phyloP scores from a whole-genome alignment of 2,329 filamentous ascomycete genomes.

The Periconia sp. region DNA sequence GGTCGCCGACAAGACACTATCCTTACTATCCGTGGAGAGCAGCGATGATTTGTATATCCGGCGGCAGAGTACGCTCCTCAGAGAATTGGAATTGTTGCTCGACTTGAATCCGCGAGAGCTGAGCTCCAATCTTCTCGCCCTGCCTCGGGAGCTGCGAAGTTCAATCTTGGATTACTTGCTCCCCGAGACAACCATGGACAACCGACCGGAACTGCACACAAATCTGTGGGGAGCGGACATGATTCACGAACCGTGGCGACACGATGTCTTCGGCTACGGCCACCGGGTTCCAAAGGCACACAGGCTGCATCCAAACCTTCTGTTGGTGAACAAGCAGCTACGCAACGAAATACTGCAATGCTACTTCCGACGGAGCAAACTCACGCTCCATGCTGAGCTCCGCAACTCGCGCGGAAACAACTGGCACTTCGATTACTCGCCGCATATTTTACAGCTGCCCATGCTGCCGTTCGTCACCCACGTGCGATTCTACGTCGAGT shows the following conservation, averaged over 20 bases:
- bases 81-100: constrained; percentile 37
- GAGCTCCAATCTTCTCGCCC: constrained; percentile 31
- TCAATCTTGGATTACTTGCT: constrained; percentile 30
- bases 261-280: constrained; percentile 36
- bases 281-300: constrained; percentile 20
- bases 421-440: constrained; percentile 37
- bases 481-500: constrained; percentile 39
- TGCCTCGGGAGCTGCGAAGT: constrained; percentile 32
- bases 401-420: constrained; percentile 32
- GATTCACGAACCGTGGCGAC: constrained; percentile 37
- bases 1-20: constrained; percentile 20
- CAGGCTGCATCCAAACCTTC: constrained; percentile 24
- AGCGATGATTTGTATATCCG: constrained; percentile 31
- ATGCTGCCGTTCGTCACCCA: constrained; percentile 33
- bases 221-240: constrained; percentile 40
- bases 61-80: constrained; percentile 35
- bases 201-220: constrained; percentile 35
- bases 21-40: constrained; percentile 25
- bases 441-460: constrained; percentile 33
- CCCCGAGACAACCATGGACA: constrained; percentile 12
- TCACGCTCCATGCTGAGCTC: constrained; percentile 38
- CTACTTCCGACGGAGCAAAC: constrained; percentile 31
- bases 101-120: constrained; percentile 37
- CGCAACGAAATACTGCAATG: constrained; percentile 30
- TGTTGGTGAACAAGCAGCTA: constrained; percentile 35